Conservation (phyloP, 2,329 filamentous ascomycete species). For the Fusarium xylarioides region DNA sequence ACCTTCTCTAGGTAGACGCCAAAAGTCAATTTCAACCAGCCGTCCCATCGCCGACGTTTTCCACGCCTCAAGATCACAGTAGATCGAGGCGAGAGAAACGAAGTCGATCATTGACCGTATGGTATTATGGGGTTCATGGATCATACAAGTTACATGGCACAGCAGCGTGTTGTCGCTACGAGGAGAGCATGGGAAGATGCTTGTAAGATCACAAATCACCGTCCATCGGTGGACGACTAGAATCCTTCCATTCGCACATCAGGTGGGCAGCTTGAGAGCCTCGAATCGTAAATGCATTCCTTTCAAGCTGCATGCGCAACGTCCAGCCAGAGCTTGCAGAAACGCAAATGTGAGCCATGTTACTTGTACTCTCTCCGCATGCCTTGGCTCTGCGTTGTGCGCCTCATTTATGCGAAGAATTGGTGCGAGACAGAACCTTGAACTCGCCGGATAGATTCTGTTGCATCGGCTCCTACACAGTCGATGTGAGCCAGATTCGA, state of each 20-base stretch:
- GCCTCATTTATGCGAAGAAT: conserved; percentile 7
- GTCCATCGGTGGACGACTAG: neutral
- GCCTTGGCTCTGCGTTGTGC: conserved; percentile 1
- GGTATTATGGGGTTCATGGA: neutral
- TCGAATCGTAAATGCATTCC: conserved; percentile 12
- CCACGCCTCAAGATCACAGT: neutral
- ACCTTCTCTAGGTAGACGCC: conserved; percentile 1
- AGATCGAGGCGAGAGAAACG: neutral
- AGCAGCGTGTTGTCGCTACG: neutral
- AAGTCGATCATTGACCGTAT: neutral
- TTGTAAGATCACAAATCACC: neutral
- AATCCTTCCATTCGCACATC: neutral
- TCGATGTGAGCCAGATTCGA: neutral
- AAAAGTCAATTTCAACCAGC: conserved; percentile 34
- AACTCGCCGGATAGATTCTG: neutral
- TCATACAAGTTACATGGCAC: neutral
- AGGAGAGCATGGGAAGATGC: neutral
- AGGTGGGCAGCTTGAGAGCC: conserved; percentile 15
- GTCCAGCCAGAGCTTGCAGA: conserved; percentile 18
- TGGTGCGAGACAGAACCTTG: conserved; percentile 1
- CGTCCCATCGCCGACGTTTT: conserved; percentile 8
- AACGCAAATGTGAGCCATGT: conserved; percentile 18
- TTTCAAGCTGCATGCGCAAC: conserved; percentile 16
- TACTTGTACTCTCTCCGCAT: neutral
- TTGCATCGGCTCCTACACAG: neutral